Percentiles rank a stretch among this genome's conserved stretches.
These are phyloP conservation scores for Coniochaeta hoffmannii DNA, from an alignment of 2,329 filamentous ascomycete species.

Conservation along the genomic window DNA sequence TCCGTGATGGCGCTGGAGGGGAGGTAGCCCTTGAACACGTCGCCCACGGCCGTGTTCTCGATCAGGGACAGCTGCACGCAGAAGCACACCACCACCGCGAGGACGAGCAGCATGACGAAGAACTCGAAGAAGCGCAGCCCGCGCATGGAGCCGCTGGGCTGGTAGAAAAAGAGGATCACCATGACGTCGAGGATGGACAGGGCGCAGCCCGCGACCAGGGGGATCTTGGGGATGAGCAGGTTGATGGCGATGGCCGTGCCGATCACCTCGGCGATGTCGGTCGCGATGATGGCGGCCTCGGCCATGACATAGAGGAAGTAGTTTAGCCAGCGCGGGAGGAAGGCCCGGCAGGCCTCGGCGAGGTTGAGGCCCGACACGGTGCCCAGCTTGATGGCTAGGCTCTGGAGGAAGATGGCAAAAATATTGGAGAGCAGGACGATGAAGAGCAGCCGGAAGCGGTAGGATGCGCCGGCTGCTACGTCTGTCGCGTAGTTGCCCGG, in stretches of 20 bases:
- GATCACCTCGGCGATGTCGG: slow-evolving; percentile 66
- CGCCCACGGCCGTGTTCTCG: slow-evolving; percentile 41
- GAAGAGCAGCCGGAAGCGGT: slow-evolving; percentile 59
- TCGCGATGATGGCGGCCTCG: slow-evolving; percentile 63
- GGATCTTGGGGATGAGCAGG: slow-evolving; percentile 54
- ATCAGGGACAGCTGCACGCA: slow-evolving; percentile 62
- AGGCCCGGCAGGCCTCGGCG: slow-evolving; percentile 57
- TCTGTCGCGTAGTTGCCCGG: slow-evolving; percentile 65
- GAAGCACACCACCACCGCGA: slow-evolving; percentile 65
- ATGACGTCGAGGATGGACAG: slow-evolving; percentile 63
- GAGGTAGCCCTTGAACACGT: slow-evolving; percentile 59
- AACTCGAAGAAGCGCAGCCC: slow-evolving; percentile 56
- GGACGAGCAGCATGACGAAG: slow-evolving; percentile 54
- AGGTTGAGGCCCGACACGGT: slow-evolving; percentile 62
- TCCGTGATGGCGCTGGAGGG: slow-evolving; percentile 53
- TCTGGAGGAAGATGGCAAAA: slow-evolving; percentile 65
- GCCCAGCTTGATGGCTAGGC: slow-evolving; percentile 60
- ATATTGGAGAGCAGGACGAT: slow-evolving; percentile 62
- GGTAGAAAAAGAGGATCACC: slow-evolving; percentile 60
- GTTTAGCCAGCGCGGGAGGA: slow-evolving; percentile 60
- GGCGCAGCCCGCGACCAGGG: slow-evolving; percentile 60
- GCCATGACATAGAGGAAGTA: slow-evolving; percentile 54
- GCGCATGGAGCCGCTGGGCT: slow-evolving; percentile 49
- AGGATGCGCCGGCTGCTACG: slow-evolving; percentile 59
- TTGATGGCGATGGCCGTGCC: slow-evolving; percentile 65